Base-by-base conservation (phyloP, 1,284 basidiomycete species). In the Leccinum laetum region DNA sequence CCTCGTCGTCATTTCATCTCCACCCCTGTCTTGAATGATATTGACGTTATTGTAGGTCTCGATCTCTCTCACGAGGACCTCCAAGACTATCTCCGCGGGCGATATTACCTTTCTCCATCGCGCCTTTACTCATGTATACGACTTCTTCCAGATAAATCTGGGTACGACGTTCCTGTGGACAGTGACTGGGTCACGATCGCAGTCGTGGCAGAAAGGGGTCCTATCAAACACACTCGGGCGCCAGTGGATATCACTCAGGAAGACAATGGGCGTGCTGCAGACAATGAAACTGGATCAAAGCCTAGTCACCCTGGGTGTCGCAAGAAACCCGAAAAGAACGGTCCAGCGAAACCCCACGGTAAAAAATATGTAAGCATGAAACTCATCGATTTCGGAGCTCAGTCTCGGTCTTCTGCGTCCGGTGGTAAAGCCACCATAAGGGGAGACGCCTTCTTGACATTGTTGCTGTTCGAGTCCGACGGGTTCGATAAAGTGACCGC, bases 131-230 rank as follows among this genome's bases (percentile, higher is more conserved):
- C 26, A 26, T 26, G 26, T 26, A 85, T 94, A 56, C 88, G 92
- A 11, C 85, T 93, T 0, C 83, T 89, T 8, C 86, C 90, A 0
- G 89, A 92, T 70, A 91, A 93, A 69, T 87, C 90, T 63, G 90
- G 90, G 14, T 96, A 95, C 77, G 64, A 98, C 61, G 85, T 99
- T 0, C 96, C 96, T 2, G 89, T 99, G 4, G 86, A 88, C 5
- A 93, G 93, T 2, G 97, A 99, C 77, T 99, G 92, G 91, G 85
- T 96, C 57, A 92, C 93, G 8, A 92, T 97, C 61, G 94, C 92
- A 2, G 94, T 96, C 7, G 86, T 97, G 24, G 94, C 93, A 4
- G 93, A 96, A 78, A 87, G 94, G 39, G 89, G 92, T 4, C 87
- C 87, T 21, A 79, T 95, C 69, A 87, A 85, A 68, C 83, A 88